Evolutionary conservation across 164 flowering plant genomes (phyloP).

Genomic region (Tetrastigma voinierianum): DNA sequence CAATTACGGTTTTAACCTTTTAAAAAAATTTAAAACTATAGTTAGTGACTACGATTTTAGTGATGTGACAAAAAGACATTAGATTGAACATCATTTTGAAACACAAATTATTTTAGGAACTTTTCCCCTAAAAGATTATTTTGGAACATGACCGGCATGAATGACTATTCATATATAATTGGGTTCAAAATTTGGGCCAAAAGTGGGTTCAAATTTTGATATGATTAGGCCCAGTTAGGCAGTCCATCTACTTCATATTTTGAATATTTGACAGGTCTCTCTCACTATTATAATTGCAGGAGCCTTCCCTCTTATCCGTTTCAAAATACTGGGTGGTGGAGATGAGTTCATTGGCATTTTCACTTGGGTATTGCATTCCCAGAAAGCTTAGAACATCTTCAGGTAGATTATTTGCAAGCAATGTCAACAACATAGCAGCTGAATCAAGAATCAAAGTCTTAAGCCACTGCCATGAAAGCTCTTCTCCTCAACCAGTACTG

Average conservation of each 20-base stretch:
- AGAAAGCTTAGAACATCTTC: slow-evolving; percentile 2
- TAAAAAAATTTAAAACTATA: too few species aligned
- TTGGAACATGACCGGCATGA: too few species aligned
- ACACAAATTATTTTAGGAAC: too few species aligned
- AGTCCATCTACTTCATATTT: background rate
- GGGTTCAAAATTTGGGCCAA: background rate
- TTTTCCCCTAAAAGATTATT: too few species aligned
- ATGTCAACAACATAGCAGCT: background rate
- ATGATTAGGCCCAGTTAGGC: background rate
- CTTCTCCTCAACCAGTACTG: background rate
- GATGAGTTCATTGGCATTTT: slow-evolving; percentile 34
- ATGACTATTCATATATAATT: background rate
- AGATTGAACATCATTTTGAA: too few species aligned
- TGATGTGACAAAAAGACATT: too few species aligned
- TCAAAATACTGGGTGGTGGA: slow-evolving; percentile 8
- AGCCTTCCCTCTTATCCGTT: slow-evolving; percentile 4
- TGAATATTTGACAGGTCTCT: background rate
- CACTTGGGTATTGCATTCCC: slow-evolving; percentile 22
- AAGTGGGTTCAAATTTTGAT: background rate
- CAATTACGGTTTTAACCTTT: too few species aligned
- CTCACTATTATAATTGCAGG: background rate
- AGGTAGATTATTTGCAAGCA: background rate
- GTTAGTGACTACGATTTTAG: too few species aligned
- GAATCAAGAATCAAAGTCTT: slow-evolving; percentile 4
- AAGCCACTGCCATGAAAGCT: slow-evolving; percentile 1